A percentile compares a stretch with the other conserved stretches of the same genome.
These are phyloP conservation scores for Boletus huronensis DNA, from an alignment of 768 basidiomycete species.

Conservation along the genomic window DNA sequence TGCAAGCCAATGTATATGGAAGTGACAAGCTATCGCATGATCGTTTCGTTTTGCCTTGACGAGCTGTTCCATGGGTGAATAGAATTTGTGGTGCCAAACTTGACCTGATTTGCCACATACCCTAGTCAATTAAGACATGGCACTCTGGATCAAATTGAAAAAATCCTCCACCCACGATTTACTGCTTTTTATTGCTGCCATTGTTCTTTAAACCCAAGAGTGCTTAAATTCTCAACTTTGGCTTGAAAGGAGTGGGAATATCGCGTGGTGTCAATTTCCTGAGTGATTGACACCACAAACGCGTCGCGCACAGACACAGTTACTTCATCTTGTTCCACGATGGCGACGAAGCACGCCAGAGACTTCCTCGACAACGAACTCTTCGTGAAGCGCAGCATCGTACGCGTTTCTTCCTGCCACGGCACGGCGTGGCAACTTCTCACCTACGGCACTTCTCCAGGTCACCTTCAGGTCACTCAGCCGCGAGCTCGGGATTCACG, in stretches of 20 bases:
- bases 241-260: too few relatives aligned
- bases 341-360: conserved; percentile 29
- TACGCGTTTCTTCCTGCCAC: conserved; percentile 21
- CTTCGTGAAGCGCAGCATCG: conserved; percentile 41
- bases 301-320: not conserved
- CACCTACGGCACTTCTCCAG: conserved; percentile 33
- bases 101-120: too few relatives aligned
- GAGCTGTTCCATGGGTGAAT: not conserved
- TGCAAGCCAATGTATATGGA: not conserved
- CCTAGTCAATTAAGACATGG: too few relatives aligned
- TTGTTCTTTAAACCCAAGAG: too few relatives aligned
- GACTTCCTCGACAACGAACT: conserved; percentile 48
- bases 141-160: too few relatives aligned
- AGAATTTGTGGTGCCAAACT: too few relatives aligned
- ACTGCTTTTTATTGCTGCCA: too few relatives aligned
- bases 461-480: conserved; percentile 80
- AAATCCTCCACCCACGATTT: too few relatives aligned
- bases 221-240: too few relatives aligned
- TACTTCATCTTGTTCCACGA: conserved; percentile 10
- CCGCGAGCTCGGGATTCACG: conserved; percentile 64
- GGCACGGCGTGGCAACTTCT: not conserved
- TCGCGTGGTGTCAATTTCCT: not conserved
- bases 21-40: not conserved
- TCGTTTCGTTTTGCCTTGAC: not conserved
- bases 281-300: conserved; percentile 8